phyloP scores from a whole-genome alignment of 1,139 yeast genomes.

The Debaryomyces singareniensis region DNA sequence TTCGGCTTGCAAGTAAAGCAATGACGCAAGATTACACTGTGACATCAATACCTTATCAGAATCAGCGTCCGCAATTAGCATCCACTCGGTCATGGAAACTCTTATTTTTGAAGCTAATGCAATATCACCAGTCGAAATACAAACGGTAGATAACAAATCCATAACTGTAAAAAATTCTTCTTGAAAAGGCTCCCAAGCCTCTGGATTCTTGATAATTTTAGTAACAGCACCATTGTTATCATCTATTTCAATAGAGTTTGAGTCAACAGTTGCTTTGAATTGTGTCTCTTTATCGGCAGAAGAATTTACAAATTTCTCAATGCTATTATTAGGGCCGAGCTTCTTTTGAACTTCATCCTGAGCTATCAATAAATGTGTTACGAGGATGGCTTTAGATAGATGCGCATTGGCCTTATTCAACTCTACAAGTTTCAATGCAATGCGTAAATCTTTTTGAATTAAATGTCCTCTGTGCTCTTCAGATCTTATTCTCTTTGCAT shows the following conservation, averaged over 20 bases:
- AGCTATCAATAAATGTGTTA: conserved; percentile 61
- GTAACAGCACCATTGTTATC: conserved; percentile 13
- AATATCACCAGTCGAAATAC: conserved; percentile 61
- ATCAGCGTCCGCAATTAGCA: conserved; percentile 65
- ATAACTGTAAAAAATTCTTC: conserved; percentile 73
- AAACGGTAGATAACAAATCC: conserved; percentile 63
- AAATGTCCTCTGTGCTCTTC: conserved; percentile 45
- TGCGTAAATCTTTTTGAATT: conserved; percentile 65
- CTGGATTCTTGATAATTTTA: conserved; percentile 26
- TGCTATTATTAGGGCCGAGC: conserved; percentile 8
- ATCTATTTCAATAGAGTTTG: conserved; percentile 13
- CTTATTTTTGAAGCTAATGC: conserved; percentile 58
- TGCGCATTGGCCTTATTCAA: conserved; percentile 45
- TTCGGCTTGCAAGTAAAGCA: conserved; percentile 67
- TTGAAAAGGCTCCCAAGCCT: conserved; percentile 64
- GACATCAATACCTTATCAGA: conserved; percentile 60
- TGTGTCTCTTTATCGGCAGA: conserved; percentile 3
- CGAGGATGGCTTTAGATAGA: conserved; percentile 51
- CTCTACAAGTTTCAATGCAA: conserved; percentile 62
- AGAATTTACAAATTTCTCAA: neutral
- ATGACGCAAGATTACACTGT: conserved; percentile 67
- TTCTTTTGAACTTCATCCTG: conserved; percentile 38
- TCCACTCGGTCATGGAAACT: conserved; percentile 63
- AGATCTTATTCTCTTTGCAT: conserved; percentile 16
- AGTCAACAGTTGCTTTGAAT: conserved; percentile 11